These are phyloP conservation scores for Erucastrum elatum DNA, from an alignment of 345 rosid species.

Conservation along the genomic window DNA sequence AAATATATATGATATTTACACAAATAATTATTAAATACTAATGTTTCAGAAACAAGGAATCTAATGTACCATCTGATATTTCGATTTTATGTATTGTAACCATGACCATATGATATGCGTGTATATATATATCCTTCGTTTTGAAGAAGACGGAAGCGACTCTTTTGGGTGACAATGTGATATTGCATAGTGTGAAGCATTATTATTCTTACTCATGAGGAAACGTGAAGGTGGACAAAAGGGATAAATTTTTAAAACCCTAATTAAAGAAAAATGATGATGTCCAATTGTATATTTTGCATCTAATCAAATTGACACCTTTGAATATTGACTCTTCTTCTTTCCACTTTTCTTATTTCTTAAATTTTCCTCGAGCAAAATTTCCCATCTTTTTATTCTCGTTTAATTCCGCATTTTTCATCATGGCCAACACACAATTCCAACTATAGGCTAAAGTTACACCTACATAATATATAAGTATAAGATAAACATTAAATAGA, in stretches of 20 bases:
- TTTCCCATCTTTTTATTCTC: constrained; percentile 6
- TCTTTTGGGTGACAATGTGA: constrained; percentile 37
- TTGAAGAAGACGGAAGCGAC: constrained; percentile 37
- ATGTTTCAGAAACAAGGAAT: background rate
- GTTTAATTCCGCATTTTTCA: constrained; percentile 20
- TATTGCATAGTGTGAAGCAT: constrained; percentile 37
- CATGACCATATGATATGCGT: background rate
- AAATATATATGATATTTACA: background rate
- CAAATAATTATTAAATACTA: background rate
- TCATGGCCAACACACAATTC: constrained; percentile 45
- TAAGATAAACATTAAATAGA: background rate
- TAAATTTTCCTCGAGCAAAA: background rate
- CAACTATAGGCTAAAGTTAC: constrained; percentile 34
- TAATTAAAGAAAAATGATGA: constrained; percentile 34
- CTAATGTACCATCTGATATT: background rate
- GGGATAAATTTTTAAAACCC: constrained; percentile 21
- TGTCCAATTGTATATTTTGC: constrained; percentile 27
- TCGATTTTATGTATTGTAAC: background rate
- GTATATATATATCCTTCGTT: constrained; percentile 33
- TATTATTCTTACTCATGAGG: constrained; percentile 42
- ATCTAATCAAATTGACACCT: constrained; percentile 37
- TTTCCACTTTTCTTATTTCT: constrained; percentile 6
- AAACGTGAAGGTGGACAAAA: constrained; percentile 38
- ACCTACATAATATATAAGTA: constrained; percentile 2
- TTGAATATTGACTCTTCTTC: constrained; percentile 37